Conservation (phyloP, 352 stramenopile genomes). For the Halophytophthora batemanensis region DNA sequence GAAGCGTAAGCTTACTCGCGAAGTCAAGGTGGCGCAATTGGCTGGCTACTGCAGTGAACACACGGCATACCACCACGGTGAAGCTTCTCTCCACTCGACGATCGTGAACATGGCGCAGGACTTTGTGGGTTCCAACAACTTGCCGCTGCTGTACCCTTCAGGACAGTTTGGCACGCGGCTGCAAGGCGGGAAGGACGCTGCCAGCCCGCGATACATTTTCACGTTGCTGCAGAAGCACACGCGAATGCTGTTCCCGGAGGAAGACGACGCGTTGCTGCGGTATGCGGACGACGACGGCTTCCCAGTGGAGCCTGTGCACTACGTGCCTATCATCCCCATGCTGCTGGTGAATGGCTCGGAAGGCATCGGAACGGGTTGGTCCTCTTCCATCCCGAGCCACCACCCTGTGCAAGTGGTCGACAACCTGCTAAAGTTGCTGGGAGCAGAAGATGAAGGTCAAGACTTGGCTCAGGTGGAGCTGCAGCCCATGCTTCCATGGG, state of each 20-base stretch:
- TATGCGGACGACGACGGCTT: conserved; percentile 98
- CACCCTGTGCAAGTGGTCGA: conserved; percentile 95
- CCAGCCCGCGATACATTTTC: conserved; percentile 99
- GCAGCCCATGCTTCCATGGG: conserved; percentile 91
- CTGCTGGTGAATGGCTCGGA: conserved; percentile 98
- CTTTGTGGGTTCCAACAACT: conserved; percentile 98
- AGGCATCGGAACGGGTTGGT: conserved; percentile 99
- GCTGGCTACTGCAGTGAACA: conserved; percentile 97
- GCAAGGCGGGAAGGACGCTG: conserved; percentile 98
- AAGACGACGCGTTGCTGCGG: conserved; percentile 96
- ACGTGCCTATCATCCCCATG: conserved; percentile 96
- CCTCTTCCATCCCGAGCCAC: conserved; percentile 94
- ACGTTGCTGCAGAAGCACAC: conserved; percentile 96
- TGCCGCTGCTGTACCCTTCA: conserved; percentile 96
- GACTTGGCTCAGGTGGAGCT: conserved; percentile 29
- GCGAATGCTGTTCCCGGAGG: conserved; percentile 95
- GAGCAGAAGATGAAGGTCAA: conserved; percentile 48
- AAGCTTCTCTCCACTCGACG: conserved; percentile 96
- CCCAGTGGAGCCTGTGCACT: conserved; percentile 96
- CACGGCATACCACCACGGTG: conserved; percentile 99
- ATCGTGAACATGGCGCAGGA: conserved; percentile 99
- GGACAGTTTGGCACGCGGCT: conserved; percentile 99
- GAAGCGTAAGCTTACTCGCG: conserved; percentile 97
- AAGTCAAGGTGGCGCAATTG: conserved; percentile 99
- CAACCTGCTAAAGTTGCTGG: conserved; percentile 88